Evolutionary conservation across 1,284 basidiomycete genomes (phyloP).

Genomic region (Cystobasidium pallidum): DNA sequence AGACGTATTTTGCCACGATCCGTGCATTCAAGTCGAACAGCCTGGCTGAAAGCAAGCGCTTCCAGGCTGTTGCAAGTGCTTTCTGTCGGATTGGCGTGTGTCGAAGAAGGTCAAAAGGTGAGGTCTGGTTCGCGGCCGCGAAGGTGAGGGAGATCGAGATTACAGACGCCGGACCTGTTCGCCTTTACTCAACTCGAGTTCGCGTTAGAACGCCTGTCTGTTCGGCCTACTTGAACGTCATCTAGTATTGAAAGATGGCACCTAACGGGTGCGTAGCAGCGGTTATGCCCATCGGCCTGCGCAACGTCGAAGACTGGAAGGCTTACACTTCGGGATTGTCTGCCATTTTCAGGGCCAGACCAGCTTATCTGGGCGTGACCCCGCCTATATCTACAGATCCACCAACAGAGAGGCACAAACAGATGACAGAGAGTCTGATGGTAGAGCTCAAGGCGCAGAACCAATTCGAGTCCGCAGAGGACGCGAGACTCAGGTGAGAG

Average conservation of each 20-base stretch:
- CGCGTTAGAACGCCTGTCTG: background rate
- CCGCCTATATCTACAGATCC: slow-evolving; percentile 85
- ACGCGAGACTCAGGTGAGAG: slow-evolving; percentile 84
- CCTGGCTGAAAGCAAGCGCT: no score
- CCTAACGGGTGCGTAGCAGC: slow-evolving; percentile 16
- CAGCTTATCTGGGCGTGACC: slow-evolving; percentile 63
- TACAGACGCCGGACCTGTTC: background rate
- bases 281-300: background rate
- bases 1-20: no score
- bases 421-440: slow-evolving; percentile 79
- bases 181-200: background rate
- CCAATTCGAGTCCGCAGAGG: slow-evolving; percentile 87
- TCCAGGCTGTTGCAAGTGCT: no score
- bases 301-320: background rate
- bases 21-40: no score
- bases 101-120: background rate
- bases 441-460: slow-evolving; percentile 84
- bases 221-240: background rate
- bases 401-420: slow-evolving; percentile 55
- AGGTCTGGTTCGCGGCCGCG: background rate
- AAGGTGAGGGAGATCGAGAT: background rate
- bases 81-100: background rate
- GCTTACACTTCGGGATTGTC: background rate
- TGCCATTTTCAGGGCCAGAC: slow-evolving; percentile 24
- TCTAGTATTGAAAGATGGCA: background rate